Percentiles rank a stretch among this genome's conserved stretches.
Conservation (phyloP, 306 rosid species). For the Lathyrus sativus region DNA sequence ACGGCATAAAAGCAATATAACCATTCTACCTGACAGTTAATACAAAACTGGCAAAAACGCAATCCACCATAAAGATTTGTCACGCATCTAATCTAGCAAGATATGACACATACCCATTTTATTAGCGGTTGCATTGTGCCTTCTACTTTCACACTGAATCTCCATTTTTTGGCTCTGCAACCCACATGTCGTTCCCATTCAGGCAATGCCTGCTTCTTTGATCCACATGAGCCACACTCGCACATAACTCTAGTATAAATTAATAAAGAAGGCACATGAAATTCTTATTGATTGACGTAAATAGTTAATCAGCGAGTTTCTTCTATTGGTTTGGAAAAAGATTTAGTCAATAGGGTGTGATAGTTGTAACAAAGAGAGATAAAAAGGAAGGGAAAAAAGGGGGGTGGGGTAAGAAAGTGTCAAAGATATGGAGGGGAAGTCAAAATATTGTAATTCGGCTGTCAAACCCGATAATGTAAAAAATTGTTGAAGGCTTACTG, state of each 20-base stretch:
- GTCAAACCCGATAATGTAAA: constrained; percentile 20
- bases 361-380: neutral
- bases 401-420: neutral
- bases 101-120: constrained; percentile 73
- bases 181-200: constrained; percentile 94
- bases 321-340: neutral
- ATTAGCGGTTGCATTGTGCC: constrained; percentile 74
- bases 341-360: neutral
- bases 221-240: constrained; percentile 70
- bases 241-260: constrained; percentile 64
- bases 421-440: neutral
- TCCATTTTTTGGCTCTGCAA: constrained; percentile 94
- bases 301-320: constrained; percentile 13
- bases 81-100: constrained; percentile 26
- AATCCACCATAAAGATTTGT: constrained; percentile 13
- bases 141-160: constrained; percentile 82
- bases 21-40: constrained; percentile 20
- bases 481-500: constrained; percentile 58
- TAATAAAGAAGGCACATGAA: constrained; percentile 29
- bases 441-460: constrained; percentile 18
- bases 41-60: constrained; percentile 7
- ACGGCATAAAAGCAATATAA: constrained; percentile 24
- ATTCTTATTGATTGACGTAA: constrained; percentile 21
- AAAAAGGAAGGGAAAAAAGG: neutral
- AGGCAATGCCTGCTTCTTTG: constrained; percentile 61